Percentiles rank a stretch among this genome's conserved stretches.
Conservation (phyloP, 345 rosid genomes). For the Eutrema yunnanense region DNA sequence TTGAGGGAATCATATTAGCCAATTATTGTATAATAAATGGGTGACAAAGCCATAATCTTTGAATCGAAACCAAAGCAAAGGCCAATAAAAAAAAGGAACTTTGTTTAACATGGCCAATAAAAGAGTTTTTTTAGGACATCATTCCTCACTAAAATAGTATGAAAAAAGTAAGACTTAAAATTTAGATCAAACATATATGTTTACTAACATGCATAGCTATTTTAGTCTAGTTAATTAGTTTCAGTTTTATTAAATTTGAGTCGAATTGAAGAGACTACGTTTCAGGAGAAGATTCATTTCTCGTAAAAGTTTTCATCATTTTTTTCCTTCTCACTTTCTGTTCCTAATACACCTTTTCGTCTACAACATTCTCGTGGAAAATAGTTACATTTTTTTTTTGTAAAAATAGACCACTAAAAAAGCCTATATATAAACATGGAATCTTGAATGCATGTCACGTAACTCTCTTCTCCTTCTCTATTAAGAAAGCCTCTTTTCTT, state of each 20-base stretch:
- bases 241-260: neutral
- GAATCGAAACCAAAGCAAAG: slow-evolving; percentile 27
- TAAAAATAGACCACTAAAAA: neutral
- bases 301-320: neutral
- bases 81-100: slow-evolving; percentile 10
- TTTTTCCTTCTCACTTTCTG: neutral
- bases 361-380: neutral
- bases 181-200: neutral
- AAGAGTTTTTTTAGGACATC: slow-evolving; percentile 1
- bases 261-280: neutral
- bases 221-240: neutral
- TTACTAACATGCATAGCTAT: neutral
- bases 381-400: neutral
- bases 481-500: slow-evolving; percentile 10
- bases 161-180: neutral
- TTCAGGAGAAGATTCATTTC: neutral
- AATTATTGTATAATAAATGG: slow-evolving; percentile 20
- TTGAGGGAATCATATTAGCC: slow-evolving; percentile 7
- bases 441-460: slow-evolving; percentile 31
- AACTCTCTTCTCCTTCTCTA: slow-evolving; percentile 32
- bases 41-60: slow-evolving; percentile 18
- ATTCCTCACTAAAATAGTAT: neutral
- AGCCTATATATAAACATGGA: slow-evolving; percentile 20
- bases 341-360: neutral
- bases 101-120: neutral